Evolutionary conservation across 1,284 basidiomycete species (phyloP), one percentile per base, ranked within the genome.

Genomic region (Melampsora americana): DNA sequence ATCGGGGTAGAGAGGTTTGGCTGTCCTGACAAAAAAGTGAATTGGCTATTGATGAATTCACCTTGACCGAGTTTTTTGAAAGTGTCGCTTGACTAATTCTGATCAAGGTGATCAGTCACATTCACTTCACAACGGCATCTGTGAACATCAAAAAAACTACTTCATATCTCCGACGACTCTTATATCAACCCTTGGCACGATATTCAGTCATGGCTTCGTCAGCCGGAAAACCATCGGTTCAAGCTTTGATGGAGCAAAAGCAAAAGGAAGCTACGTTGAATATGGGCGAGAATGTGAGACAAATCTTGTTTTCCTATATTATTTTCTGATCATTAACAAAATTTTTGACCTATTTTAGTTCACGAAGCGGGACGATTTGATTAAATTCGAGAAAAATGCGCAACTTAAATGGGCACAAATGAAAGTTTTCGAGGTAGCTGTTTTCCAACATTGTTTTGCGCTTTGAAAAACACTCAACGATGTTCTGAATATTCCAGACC

Each of bases 281-380:
- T 42, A 53, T 73, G 48, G 71, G 71, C 7, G 62, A 35, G 14
- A 73, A 73, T 23, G 71, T 73, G 1, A 28, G n/a, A 28, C 6
- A 42, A 42, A n/a, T n/a, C n/a, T n/a, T n/a, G n/a, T n/a, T n/a
- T n/a, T n/a, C n/a, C n/a, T n/a, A n/a, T n/a, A 12, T 9, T 5
- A 42, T 11, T 42, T 42, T 42, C 39, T 12, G 39, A 42, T 42
- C 39, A 42, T 11, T 42, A 11, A 42, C 39, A 11, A 42, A 12
- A 42, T 65, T 39, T 39, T n/a, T 3, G 20, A 46, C 1, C 53
- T 14, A 66, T 16, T 44, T 16, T 11, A 73, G 71, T 73, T 73
- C n/a, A 42, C 71, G 18, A 73, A 73, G 59, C 62, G 71, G 39
- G 71, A 73, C 59, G 71, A 73, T 56, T 30, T 73, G 53, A 73